Evolutionary conservation across 257 asterid genomes (phyloP), one percentile per base, ranked within the genome.

Genomic region (Capsicum rhomboideum): DNA sequence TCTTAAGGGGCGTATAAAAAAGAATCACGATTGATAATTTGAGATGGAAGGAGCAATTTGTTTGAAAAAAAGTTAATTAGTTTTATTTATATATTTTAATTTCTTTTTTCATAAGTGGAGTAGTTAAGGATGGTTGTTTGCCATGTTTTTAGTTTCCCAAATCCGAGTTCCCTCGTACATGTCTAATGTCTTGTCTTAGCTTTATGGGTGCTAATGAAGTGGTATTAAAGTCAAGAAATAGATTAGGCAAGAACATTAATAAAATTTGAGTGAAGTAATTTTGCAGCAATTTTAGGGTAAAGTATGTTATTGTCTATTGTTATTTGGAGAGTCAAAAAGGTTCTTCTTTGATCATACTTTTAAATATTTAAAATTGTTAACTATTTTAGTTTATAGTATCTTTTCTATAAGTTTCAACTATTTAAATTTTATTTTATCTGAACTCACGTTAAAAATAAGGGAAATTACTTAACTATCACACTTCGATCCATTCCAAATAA

Each of bases 101-200:
- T 37, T 34, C 0, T 14, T 14, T 84, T 89, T 64, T 82, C 54
- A 69, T 56, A 84, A 85, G 94, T 92, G 95, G 94, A 89, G 94
- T 91, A 68, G 93, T 89, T 93, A 87, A 82, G 90, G 82, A 49
- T 85, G 87, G 90, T 89, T 90, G 69, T 80, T 42, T 80, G 86
- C 85, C 90, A 91, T 84, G 87, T 89, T 56, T 34, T 91, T 82
- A 84, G 52, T 85, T 85, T 86, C 88, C 88, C 85, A 87, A 68
- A 86, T 64, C 92, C 86, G 87, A 86, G 85, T 89, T 89, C 89
- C 92, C 97, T 91, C 92, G 86, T 91, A 84, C 91, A 80, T 93
- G 95, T 91, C 56, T 75, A 50, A 16, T 49, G 63, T 26, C 88
- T 86, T 84, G 86, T 89, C 90, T 89, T 81, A 69, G 85, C 86